Percentiles rank a stretch among this genome's conserved stretches.
phyloP scores from a whole-genome alignment of 495 filamentous ascomycete genomes.

The Chlorociboria aeruginascens region DNA sequence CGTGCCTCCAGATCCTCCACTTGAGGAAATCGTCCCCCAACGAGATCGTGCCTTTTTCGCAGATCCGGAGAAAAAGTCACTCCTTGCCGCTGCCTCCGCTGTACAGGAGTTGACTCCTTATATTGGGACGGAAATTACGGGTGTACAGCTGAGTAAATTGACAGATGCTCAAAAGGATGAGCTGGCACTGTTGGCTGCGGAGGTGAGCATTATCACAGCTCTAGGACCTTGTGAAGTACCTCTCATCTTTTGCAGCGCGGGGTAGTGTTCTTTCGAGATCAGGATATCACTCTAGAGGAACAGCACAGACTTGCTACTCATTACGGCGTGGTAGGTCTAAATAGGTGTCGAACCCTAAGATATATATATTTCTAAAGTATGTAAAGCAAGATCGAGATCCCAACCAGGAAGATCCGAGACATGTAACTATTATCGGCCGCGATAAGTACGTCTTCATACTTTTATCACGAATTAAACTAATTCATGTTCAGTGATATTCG shows the following conservation, averaged over 20 bases:
- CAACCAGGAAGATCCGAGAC: neutral
- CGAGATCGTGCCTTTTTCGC: neutral
- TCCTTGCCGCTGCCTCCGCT: neutral
- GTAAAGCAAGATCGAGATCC: neutral
- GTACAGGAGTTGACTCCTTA: slow-evolving; percentile 45
- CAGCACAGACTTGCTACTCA: neutral
- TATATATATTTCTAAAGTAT: neutral
- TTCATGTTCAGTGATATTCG: neutral
- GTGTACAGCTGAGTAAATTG: slow-evolving; percentile 53
- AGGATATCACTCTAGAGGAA: slow-evolving; percentile 40
- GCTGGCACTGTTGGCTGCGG: slow-evolving; percentile 55
- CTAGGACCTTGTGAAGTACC: neutral
- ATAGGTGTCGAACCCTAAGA: neutral
- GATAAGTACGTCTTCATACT: neutral
- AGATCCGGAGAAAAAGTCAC: neutral
- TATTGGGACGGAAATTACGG: slow-evolving; percentile 59
- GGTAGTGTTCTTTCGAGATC: slow-evolving; percentile 64
- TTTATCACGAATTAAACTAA: neutral
- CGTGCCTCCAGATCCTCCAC: neutral
- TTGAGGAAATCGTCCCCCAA: neutral
- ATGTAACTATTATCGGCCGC: neutral
- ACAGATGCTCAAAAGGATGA: slow-evolving; percentile 62
- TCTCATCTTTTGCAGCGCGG: slow-evolving; percentile 32
- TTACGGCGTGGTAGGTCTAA: neutral
- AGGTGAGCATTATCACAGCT: neutral